phyloP scores from a whole-genome alignment of 1,284 basidiomycete genomes.

The Pulchroboletus neoregius region DNA sequence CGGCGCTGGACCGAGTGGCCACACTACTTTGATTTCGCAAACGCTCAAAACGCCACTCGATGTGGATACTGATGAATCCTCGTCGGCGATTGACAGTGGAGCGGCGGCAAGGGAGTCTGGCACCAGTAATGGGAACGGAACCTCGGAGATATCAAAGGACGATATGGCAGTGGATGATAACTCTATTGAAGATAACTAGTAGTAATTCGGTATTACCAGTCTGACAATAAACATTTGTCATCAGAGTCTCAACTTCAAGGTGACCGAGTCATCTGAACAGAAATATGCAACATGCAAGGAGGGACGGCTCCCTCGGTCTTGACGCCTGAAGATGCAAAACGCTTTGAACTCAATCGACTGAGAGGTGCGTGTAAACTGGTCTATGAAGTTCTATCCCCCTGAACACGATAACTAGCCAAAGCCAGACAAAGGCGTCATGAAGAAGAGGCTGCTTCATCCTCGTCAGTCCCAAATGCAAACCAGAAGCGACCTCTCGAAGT shows the following conservation, averaged over 20 bases:
- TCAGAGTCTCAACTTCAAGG: constrained; percentile 5
- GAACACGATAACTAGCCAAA: constrained; percentile 41
- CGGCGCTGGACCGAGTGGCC: constrained; percentile 69
- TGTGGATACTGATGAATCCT: constrained; percentile 47
- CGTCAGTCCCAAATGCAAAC: constrained; percentile 48
- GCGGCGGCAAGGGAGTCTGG: constrained; percentile 22
- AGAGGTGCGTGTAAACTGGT: constrained; percentile 40
- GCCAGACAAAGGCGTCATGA: constrained; percentile 57
- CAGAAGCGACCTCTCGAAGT: constrained; percentile 54
- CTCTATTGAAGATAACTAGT: constrained; percentile 10
- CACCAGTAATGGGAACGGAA: constrained; percentile 13
- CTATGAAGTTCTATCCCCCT: constrained; percentile 2
- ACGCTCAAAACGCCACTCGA: constrained; percentile 40
- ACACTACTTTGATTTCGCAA: constrained; percentile 46
- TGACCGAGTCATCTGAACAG: too few relatives aligned
- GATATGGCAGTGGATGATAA: constrained; percentile 27
- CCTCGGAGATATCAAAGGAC: constrained; percentile 20
- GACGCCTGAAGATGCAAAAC: constrained; percentile 36
- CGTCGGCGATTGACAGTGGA: constrained; percentile 28
- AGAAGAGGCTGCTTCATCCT: constrained; percentile 46
- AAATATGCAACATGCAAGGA: constrained; percentile 11
- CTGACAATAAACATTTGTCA: constrained; percentile 24
- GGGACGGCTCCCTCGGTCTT: constrained; percentile 10
- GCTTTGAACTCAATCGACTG: constrained; percentile 44
- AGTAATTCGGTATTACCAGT: too few relatives aligned